These are phyloP conservation scores for Didymella pinodella DNA, from an alignment of 2,329 filamentous ascomycete species.

Conservation along the genomic window DNA sequence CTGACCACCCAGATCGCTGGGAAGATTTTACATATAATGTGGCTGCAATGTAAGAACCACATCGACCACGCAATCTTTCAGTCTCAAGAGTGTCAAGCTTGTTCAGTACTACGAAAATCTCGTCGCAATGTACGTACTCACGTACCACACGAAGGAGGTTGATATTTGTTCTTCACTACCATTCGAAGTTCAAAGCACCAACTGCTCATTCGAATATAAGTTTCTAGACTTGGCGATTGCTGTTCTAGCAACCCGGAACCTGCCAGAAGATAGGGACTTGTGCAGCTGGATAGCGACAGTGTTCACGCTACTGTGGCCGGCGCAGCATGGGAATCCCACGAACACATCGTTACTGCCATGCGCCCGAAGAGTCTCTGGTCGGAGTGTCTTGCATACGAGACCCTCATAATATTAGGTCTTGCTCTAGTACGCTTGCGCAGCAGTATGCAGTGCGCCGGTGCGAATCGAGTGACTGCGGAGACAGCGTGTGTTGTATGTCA, in stretches of 20 bases:
- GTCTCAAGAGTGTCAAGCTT: slow-evolving; percentile 1
- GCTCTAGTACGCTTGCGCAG: neutral
- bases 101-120: slow-evolving; percentile 22
- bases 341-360: neutral
- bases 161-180: neutral
- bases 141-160: neutral
- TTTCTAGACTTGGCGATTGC: neutral
- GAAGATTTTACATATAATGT: neutral
- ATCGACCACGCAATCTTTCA: neutral
- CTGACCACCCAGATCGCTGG: neutral
- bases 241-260: neutral
- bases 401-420: neutral
- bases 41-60: neutral
- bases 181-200: neutral
- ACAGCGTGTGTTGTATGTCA: no score
- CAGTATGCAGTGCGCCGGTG: neutral
- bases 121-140: neutral
- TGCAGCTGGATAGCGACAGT: neutral
- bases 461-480: neutral
- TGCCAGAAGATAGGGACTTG: neutral
- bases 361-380: neutral
- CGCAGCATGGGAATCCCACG: neutral
- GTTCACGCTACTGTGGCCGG: neutral
- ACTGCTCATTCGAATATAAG: neutral
- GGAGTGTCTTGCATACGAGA: neutral